Evolutionary conservation across 1,284 basidiomycete species (phyloP).

Genomic region (Gymnopus androsaceus): DNA sequence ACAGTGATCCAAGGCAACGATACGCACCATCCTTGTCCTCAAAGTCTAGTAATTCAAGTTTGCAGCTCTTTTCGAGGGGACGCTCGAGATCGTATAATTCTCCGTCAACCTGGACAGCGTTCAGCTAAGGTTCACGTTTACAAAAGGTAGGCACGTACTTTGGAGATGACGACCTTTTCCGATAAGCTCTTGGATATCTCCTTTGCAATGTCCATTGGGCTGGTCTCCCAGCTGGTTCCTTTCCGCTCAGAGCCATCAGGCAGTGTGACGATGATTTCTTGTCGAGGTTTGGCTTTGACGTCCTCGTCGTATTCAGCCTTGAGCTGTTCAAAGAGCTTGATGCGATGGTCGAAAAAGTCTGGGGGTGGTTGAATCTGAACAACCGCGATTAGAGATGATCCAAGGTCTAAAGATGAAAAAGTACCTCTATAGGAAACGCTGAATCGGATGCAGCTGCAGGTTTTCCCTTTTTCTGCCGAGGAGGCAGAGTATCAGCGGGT

Average conservation of each 20-base stretch:
- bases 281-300: constrained; percentile 86
- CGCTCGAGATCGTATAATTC: constrained; percentile 94
- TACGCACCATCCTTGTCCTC: constrained; percentile 86
- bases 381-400: background rate
- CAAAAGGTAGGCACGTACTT: constrained; percentile 51
- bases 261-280: constrained; percentile 84
- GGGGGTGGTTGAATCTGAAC: constrained; percentile 80
- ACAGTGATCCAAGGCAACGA: background rate
- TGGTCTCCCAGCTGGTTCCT: constrained; percentile 95
- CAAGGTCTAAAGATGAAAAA: constrained; percentile 24
- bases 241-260: constrained; percentile 85
- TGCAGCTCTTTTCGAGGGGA: constrained; percentile 83
- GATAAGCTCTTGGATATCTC: constrained; percentile 87
- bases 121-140: background rate
- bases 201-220: constrained; percentile 89
- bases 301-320: constrained; percentile 86
- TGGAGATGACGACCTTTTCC: constrained; percentile 91
- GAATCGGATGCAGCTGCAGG: constrained; percentile 39
- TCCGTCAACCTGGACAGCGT: constrained; percentile 70
- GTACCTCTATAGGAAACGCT: constrained; percentile 64
- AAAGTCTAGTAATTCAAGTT: constrained; percentile 90
- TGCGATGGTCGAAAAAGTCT: constrained; percentile 86
- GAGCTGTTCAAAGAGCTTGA: constrained; percentile 89
- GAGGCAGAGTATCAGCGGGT: constrained; percentile 38
- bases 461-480: constrained; percentile 51